These are phyloP conservation scores for Mycena vulgaris DNA, from an alignment of 768 basidiomycete genomes.

Conservation along the genomic window DNA sequence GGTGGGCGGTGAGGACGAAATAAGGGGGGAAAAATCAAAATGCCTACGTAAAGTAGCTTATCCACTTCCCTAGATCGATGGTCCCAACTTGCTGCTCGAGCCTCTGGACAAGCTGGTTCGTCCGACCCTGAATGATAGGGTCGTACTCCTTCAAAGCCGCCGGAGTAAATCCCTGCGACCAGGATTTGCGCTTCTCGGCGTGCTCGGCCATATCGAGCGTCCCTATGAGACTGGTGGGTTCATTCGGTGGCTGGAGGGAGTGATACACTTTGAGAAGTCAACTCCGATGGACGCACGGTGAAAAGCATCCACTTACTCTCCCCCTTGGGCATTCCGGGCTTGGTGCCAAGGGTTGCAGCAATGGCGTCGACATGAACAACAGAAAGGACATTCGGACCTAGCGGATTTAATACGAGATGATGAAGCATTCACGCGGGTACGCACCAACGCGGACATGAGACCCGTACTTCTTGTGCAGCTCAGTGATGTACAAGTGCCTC, in stretches of 20 bases:
- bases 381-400: constrained; percentile 18
- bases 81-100: constrained; percentile 1
- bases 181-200: constrained; percentile 14
- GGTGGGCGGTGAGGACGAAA: constrained; percentile 15
- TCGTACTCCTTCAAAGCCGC: constrained; percentile 1
- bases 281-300: constrained; percentile 1
- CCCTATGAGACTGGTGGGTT: constrained; percentile 17
- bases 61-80: constrained; percentile 1
- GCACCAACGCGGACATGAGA: not conserved
- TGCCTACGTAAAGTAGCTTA: constrained; percentile 15
- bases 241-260: constrained; percentile 15
- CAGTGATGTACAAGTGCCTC: too few species aligned
- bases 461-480: too few species aligned
- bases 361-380: constrained; percentile 17
- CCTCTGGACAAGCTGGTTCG: constrained; percentile 1
- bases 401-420: constrained; percentile 16
- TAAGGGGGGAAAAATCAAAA: constrained; percentile 8
- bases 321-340: not conserved
- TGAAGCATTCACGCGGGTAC: constrained; percentile 4
- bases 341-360: constrained; percentile 17
- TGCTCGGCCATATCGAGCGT: constrained; percentile 16
- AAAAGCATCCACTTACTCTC: not conserved
- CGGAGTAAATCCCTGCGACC: constrained; percentile 14
- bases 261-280: constrained; percentile 19
- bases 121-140: not conserved